phyloP scores from a whole-genome alignment of 768 basidiomycete genomes.

The Mrakia gelida region DNA sequence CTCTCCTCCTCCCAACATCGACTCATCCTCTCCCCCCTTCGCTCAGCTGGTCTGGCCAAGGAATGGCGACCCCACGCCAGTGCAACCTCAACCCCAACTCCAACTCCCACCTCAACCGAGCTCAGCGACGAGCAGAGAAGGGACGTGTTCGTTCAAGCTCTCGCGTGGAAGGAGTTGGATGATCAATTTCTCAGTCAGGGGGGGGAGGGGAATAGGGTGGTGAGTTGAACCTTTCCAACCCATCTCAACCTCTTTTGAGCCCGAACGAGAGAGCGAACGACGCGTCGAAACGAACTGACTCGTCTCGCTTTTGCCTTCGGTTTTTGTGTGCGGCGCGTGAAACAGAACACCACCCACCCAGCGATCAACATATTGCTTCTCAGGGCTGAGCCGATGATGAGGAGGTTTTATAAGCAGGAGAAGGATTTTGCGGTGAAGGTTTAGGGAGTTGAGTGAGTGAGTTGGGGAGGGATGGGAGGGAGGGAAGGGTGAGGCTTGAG shows the following conservation, averaged over 20 bases:
- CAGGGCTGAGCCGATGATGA: slow-evolving; percentile 62
- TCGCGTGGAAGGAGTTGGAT: slow-evolving; percentile 29
- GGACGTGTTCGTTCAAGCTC: slow-evolving; percentile 34
- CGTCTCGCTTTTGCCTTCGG: too few species aligned
- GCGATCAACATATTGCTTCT: slow-evolving; percentile 70
- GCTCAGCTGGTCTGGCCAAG: slow-evolving; percentile 44
- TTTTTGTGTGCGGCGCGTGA: too few species aligned
- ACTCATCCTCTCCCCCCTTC: slow-evolving; percentile 52
- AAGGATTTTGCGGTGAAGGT: neutral
- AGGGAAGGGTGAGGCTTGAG: too few species aligned
- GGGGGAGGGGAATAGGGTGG: slow-evolving; percentile 38
- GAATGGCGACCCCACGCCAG: slow-evolving; percentile 48
- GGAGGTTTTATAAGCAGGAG: slow-evolving; percentile 64
- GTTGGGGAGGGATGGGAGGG: too few species aligned
- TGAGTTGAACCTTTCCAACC: slow-evolving; percentile 34
- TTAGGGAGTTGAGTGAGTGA: too few species aligned
- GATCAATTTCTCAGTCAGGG: slow-evolving; percentile 48
- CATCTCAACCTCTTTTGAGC: neutral
- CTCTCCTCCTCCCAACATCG: slow-evolving; percentile 83
- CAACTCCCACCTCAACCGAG: slow-evolving; percentile 18
- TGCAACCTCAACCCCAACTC: neutral
- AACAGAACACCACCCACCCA: slow-evolving; percentile 78
- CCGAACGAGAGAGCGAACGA: too few species aligned
- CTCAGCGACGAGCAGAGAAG: slow-evolving; percentile 32
- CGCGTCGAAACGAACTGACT: too few species aligned